A percentile compares a stretch with the other conserved stretches of the same genome.
Evolutionary conservation across 2,329 filamentous ascomycete species (phyloP).

Genomic region (Volutella citrinella): DNA sequence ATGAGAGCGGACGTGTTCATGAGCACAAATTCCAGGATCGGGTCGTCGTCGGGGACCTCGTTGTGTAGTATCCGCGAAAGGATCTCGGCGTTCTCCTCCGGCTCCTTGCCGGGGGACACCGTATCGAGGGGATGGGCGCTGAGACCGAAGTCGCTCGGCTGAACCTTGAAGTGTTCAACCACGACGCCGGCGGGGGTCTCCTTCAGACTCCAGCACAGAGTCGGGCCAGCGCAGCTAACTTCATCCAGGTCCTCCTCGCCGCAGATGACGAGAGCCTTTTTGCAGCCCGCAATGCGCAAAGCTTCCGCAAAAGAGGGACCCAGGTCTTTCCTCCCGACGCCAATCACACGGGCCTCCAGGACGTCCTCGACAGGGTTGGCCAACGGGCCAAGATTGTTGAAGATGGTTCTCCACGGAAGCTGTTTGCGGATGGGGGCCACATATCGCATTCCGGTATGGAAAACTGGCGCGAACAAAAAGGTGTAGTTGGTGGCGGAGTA

Average conservation of each 20-base stretch:
- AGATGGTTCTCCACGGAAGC: slow-evolving; percentile 92
- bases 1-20: slow-evolving; percentile 90
- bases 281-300: slow-evolving; percentile 69
- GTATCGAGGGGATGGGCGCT: slow-evolving; percentile 67
- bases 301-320: slow-evolving; percentile 88
- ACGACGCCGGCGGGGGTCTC: slow-evolving; percentile 39
- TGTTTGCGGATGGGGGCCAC: slow-evolving; percentile 83
- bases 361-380: slow-evolving; percentile 83
- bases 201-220: slow-evolving; percentile 82
- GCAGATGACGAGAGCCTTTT: slow-evolving; percentile 87
- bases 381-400: slow-evolving; percentile 92
- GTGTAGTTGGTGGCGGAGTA: slow-evolving; percentile 85
- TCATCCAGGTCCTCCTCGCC: slow-evolving; percentile 95
- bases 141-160: slow-evolving; percentile 85
- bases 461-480: slow-evolving; percentile 93
- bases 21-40: slow-evolving; percentile 88
- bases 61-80: slow-evolving; percentile 73
- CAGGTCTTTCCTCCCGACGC: slow-evolving; percentile 83
- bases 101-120: slow-evolving; percentile 82
- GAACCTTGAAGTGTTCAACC: slow-evolving; percentile 74
- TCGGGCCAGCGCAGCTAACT: slow-evolving; percentile 84
- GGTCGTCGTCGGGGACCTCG: slow-evolving; percentile 71
- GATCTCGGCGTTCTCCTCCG: slow-evolving; percentile 83
- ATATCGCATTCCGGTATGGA: slow-evolving; percentile 92
- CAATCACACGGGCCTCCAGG: slow-evolving; percentile 89